Conservation (phyloP, 495 filamentous ascomycete genomes). For the Xylaria scruposa region DNA sequence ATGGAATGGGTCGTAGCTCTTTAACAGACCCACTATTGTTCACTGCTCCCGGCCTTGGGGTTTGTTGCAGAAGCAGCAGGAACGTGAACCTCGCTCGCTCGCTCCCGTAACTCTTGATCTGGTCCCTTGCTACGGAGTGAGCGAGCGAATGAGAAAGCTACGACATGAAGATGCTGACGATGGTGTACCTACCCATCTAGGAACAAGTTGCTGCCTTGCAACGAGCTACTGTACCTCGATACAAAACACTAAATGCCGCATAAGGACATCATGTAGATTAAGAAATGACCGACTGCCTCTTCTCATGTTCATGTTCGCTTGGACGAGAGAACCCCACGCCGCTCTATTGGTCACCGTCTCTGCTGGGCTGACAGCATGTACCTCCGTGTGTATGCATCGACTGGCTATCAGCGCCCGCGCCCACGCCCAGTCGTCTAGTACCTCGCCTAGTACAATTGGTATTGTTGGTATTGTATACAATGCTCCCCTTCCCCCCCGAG, state of each 20-base stretch:
- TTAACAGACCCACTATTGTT: neutral
- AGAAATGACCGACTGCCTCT: neutral
- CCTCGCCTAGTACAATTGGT: neutral
- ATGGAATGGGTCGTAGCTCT: neutral
- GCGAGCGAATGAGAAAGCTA: too few relatives aligned
- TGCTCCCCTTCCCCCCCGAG: neutral
- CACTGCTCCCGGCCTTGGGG: constrained; percentile 6
- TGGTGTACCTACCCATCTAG: neutral
- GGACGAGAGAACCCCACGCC: constrained; percentile 16
- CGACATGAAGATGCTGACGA: neutral
- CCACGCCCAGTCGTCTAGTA: neutral
- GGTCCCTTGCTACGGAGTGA: neutral
- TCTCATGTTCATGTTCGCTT: constrained; percentile 6
- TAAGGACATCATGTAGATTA: constrained; percentile 2
- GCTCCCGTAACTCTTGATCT: neutral
- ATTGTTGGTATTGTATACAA: neutral
- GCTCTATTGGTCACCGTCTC: constrained; percentile 14
- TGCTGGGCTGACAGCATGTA: constrained; percentile 18
- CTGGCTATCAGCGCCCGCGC: constrained; percentile 5
- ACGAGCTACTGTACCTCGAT: constrained; percentile 2
- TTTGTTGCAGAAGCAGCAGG: neutral
- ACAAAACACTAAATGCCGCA: constrained; percentile 26
- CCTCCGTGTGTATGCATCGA: constrained; percentile 22
- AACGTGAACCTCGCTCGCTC: neutral
- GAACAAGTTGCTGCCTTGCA: neutral